Base-by-base conservation (phyloP, 2,329 filamentous ascomycete genomes). In the Cryphonectria carpinicola region DNA sequence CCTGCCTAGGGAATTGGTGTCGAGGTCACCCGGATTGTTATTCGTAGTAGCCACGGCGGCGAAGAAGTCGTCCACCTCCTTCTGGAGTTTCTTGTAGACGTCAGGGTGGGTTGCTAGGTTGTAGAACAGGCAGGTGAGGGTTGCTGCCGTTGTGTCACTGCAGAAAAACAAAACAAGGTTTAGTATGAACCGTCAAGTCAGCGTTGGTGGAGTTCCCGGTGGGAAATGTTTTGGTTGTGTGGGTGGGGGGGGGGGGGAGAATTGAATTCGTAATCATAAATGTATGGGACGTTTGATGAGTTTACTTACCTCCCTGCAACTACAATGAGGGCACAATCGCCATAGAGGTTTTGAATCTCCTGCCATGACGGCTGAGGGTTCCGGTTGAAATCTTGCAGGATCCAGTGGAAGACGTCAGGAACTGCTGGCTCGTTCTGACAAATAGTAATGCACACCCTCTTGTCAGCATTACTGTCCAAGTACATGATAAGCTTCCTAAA, bases 341-440 rank as follows among this genome's bases (percentile, higher is more conserved):
- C 77, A 14, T 76, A 68, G 0, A 80, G 73, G 41, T 78, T 73
- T 8, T 75, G 49, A 22, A 56, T 73, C 35, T 78, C 75, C 63
- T 78, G 76, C 49, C 67, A 69, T 2, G 67, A 52, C 49, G 58
- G 11, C 68, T 77, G 43, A 67, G 74, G 25, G 37, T 71, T 63
- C 0, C 71, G 52, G 19, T 78, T 73, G 35, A 75, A 77, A 7
- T 79, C 77, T 1, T 76, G 69, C 39, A 80, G 54, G 7, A 81
- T 76, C 76, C 77, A 77, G 6, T 78, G 76, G 52, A 80, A 81
- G 4, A 80, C 73, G 25, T 80, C 78, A 0, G 78, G 74, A 3
- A 73, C 69, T 35, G 56, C 66, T 41, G 69, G 69, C 35, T 71
- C 67, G 11, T 71, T 69, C 66, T 71, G 14, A 64, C 22, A 11